These are phyloP conservation scores for Apiotrichum brassicae DNA, from an alignment of 1,284 basidiomycete species.

Conservation along the genomic window DNA sequence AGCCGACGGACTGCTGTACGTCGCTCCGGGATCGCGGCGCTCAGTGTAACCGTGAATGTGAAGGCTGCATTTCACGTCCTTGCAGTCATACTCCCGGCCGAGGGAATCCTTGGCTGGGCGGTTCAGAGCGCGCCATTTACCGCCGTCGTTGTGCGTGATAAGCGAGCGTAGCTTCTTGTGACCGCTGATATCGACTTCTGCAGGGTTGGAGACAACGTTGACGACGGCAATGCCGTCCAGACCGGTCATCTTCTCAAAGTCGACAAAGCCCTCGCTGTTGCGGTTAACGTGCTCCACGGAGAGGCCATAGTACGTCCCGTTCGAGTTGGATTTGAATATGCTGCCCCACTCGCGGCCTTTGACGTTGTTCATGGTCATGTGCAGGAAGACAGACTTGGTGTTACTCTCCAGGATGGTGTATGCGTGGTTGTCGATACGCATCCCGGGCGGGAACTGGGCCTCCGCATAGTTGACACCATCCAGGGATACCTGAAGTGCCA, in stretches of 20 bases:
- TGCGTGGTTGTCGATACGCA: conserved; percentile 68
- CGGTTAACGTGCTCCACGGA: conserved; percentile 86
- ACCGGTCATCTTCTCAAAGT: conserved; percentile 97
- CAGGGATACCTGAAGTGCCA: conserved; percentile 84
- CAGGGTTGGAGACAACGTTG: conserved; percentile 71
- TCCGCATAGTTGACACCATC: conserved; percentile 78
- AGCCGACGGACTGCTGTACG: conserved; percentile 84
- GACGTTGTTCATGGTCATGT: conserved; percentile 81
- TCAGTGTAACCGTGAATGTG: conserved; percentile 97
- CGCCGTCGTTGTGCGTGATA: conserved; percentile 96
- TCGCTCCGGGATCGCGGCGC: conserved; percentile 78
- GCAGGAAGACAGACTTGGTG: conserved; percentile 87
- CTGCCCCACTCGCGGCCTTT: conserved; percentile 76
- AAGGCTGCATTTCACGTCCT: conserved; percentile 67
- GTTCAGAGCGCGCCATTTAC: conserved; percentile 74
- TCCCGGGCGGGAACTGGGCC: conserved; percentile 81
- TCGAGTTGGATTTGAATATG: conserved; percentile 91
- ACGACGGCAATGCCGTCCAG: conserved; percentile 91
- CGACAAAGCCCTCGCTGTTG: conserved; percentile 77
- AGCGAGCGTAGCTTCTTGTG: conserved; percentile 72
- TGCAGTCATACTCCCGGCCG: conserved; percentile 68
- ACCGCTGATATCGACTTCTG: conserved; percentile 65
- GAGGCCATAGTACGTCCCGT: conserved; percentile 91
- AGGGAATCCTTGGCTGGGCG: conserved; percentile 73
- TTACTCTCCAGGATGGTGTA: conserved; percentile 76